Percentiles rank a stretch among this genome's conserved stretches.
Evolutionary conservation across 345 rosid genomes (phyloP).

Genomic region (Carallia brachiata): DNA sequence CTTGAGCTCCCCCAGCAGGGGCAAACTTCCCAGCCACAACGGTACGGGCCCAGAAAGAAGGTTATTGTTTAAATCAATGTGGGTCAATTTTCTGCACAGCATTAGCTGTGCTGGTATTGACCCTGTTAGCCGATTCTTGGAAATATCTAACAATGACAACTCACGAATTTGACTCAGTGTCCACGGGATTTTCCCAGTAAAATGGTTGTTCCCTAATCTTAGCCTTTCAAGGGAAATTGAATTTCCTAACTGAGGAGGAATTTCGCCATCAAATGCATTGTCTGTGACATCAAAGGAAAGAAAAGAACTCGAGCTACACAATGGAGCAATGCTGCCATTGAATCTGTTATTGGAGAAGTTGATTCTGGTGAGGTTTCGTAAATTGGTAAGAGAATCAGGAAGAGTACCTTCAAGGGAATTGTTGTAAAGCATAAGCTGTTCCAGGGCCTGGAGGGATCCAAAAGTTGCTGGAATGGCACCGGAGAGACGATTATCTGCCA

Average conservation of each 20-base stretch:
- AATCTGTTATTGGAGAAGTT: conserved; percentile 71
- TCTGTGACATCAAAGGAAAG: conserved; percentile 86
- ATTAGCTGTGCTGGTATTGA: conserved; percentile 59
- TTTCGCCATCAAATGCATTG: conserved; percentile 58
- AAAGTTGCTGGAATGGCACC: conserved; percentile 63
- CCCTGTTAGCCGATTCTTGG: conserved; percentile 72
- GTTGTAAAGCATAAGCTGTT: conserved; percentile 90
- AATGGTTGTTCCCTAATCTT: conserved; percentile 72
- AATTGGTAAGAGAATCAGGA: conserved; percentile 55
- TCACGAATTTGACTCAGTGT: conserved; percentile 68
- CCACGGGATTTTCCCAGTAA: conserved; percentile 75
- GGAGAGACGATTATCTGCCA: conserved; percentile 75
- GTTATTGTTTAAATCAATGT: conserved; percentile 79
- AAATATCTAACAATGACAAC: conserved; percentile 65
- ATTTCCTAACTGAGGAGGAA: conserved; percentile 70
- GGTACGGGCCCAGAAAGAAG: conserved; percentile 69
- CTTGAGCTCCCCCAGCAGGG: conserved; percentile 71
- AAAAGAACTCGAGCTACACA: conserved; percentile 58
- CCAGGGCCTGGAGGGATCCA: conserved; percentile 49
- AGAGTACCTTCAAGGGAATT: conserved; percentile 75
- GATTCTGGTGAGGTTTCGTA: conserved; percentile 76
- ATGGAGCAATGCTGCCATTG: conserved; percentile 63
- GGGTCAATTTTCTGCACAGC: conserved; percentile 70
- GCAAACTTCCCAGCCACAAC: conserved; percentile 68
- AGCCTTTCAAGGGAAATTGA: conserved; percentile 77